Percentiles rank a stretch among this genome's conserved stretches.
Evolutionary conservation across 2,329 filamentous ascomycete species (phyloP).

Genomic region (Aureobasidium vineae): DNA sequence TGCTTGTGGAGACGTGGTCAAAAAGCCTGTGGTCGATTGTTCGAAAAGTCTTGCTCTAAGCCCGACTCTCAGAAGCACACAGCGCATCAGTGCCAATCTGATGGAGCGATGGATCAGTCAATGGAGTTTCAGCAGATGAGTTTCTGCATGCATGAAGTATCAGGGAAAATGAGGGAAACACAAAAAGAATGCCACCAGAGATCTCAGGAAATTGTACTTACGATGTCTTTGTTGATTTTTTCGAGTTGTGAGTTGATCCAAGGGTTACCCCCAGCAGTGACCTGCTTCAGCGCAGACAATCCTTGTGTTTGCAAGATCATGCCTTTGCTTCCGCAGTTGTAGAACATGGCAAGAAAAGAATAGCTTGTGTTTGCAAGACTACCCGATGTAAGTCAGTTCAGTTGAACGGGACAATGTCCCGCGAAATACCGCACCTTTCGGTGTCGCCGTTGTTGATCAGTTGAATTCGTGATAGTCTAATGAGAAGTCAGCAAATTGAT

Average conservation of each 20-base stretch:
- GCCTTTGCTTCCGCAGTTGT: background rate
- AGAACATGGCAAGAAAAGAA: conserved; percentile 8
- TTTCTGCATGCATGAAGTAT: background rate
- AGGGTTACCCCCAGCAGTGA: background rate
- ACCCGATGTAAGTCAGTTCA: conserved; percentile 7
- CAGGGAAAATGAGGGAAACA: background rate
- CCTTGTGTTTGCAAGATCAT: conserved; percentile 10
- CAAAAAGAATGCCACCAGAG: conserved; percentile 6
- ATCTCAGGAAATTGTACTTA: background rate
- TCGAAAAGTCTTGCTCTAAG: background rate
- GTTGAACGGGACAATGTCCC: background rate
- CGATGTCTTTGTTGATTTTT: background rate
- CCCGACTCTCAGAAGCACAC: background rate
- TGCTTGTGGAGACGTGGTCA: background rate
- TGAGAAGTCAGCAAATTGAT: background rate
- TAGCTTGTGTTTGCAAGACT: conserved; percentile 13
- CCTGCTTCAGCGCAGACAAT: background rate
- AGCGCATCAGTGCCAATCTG: background rate
- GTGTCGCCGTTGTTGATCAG: background rate
- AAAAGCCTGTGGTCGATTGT: background rate
- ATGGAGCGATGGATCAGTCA: background rate
- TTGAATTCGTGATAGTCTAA: background rate
- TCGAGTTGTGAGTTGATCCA: background rate
- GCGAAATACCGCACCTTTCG: background rate
- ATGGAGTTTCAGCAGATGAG: background rate